Percentiles rank a stretch among this genome's conserved stretches.
These are phyloP conservation scores for Kalmanozyma brasiliensis DNA, from an alignment of 1,284 basidiomycete species.

Conservation along the genomic window DNA sequence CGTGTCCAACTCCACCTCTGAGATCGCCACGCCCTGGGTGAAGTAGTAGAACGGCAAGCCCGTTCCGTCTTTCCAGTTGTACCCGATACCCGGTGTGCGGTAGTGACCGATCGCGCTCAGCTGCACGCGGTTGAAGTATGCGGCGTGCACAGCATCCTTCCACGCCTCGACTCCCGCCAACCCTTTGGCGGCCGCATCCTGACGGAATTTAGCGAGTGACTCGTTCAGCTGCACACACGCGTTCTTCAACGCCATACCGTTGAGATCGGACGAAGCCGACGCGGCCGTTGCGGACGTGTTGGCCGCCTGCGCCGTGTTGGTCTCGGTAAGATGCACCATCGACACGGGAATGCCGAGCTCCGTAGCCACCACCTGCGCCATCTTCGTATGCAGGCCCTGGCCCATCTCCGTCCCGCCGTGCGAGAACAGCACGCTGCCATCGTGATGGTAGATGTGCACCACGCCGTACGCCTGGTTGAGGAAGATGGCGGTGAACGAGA, in stretches of 20 bases:
- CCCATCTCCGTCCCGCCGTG: constrained; percentile 68
- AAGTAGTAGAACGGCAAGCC: constrained; percentile 65
- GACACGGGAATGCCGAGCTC: constrained; percentile 65
- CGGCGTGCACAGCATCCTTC: constrained; percentile 61
- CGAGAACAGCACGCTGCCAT: constrained; percentile 58
- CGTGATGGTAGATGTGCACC: constrained; percentile 67
- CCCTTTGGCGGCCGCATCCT: constrained; percentile 32
- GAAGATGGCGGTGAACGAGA: constrained; percentile 66
- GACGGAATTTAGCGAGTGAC: constrained; percentile 53
- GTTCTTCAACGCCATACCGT: constrained; percentile 64
- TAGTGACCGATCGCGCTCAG: constrained; percentile 68
- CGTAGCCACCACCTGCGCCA: constrained; percentile 67
- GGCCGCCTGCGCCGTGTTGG: constrained; percentile 65
- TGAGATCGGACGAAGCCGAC: constrained; percentile 54
- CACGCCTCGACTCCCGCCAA: constrained; percentile 47
- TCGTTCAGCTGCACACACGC: constrained; percentile 68
- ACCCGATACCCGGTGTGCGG: constrained; percentile 67
- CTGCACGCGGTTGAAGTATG: constrained; percentile 66
- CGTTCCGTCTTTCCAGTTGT: constrained; percentile 62
- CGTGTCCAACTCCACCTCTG: constrained; percentile 68
- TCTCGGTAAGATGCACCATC: constrained; percentile 59
- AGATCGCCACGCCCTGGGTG: constrained; percentile 62
- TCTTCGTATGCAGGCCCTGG: constrained; percentile 67
- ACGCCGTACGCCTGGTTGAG: constrained; percentile 68
- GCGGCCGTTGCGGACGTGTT: constrained; percentile 67